Evolutionary conservation across 1,139 yeast genomes (phyloP).

Genomic region (Geotrichum citri-aurantii): DNA sequence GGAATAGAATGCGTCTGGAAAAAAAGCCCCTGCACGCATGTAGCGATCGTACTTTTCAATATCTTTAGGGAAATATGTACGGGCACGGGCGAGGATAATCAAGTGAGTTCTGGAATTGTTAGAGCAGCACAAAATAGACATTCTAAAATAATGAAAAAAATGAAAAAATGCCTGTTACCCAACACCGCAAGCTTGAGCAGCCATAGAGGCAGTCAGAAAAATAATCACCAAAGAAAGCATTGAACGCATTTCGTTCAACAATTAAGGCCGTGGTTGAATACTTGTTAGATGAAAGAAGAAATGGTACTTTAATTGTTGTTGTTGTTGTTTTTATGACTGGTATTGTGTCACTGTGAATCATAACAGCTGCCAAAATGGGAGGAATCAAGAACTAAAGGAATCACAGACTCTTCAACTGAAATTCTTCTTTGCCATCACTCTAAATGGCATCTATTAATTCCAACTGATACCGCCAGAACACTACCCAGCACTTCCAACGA

Average conservation of each 20-base stretch:
- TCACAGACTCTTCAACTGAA: neutral
- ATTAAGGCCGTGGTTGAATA: too few relatives aligned
- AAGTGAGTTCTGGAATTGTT: constrained; percentile 39
- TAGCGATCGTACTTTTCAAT: constrained; percentile 24
- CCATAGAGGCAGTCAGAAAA: neutral
- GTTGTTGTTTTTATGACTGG: neutral
- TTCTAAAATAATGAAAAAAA: neutral
- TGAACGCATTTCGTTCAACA: neutral
- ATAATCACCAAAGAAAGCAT: neutral
- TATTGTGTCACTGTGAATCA: constrained; percentile 7
- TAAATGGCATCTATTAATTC: neutral
- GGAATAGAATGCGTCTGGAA: constrained; percentile 57
- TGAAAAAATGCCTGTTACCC: neutral
- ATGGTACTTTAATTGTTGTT: too few relatives aligned
- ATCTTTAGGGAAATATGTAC: constrained; percentile 31
- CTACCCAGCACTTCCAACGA: neutral
- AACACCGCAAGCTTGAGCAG: constrained; percentile 2
- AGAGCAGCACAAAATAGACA: too few relatives aligned
- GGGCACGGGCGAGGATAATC: constrained; percentile 39
- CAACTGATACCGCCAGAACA: neutral
- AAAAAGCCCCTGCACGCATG: constrained; percentile 50
- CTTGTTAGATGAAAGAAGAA: neutral
- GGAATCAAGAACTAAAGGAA: neutral
- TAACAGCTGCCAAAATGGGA: neutral
- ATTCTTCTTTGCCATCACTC: neutral